Evolutionary conservation across 192 early-diverging fungal species (phyloP).

Genomic region (Paraglomus occultum): DNA sequence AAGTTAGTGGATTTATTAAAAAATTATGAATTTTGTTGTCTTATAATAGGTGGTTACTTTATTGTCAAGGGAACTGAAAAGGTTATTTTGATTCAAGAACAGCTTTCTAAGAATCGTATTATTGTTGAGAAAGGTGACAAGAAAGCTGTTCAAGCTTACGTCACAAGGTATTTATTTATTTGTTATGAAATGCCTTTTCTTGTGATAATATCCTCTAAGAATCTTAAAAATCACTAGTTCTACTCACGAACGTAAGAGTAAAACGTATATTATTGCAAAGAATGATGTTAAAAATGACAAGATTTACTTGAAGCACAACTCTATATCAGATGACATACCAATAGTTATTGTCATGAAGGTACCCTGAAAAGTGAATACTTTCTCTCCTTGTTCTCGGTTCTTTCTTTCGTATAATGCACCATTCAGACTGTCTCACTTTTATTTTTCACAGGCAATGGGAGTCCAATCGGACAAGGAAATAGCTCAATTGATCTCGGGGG

Average conservation of each 20-base stretch:
- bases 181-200: not conserved
- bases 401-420: no score
- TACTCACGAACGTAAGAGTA: slow-evolving; percentile 93
- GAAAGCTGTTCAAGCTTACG: slow-evolving; percentile 78
- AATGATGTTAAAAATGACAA: slow-evolving; percentile 54
- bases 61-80: slow-evolving; percentile 95
- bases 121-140: slow-evolving; percentile 88
- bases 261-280: slow-evolving; percentile 75
- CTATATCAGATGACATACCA: slow-evolving; percentile 82
- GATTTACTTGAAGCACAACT: slow-evolving; percentile 91
- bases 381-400: no score
- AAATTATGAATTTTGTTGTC: not conserved
- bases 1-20: not conserved
- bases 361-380: no score
- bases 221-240: slow-evolving; percentile 46
- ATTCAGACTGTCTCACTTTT: not conserved
- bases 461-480: slow-evolving; percentile 95
- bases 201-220: not conserved
- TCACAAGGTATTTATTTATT: slow-evolving; percentile 58
- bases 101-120: slow-evolving; percentile 98
- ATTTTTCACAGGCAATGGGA: slow-evolving; percentile 71
- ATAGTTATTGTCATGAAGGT: slow-evolving; percentile 85
- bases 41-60: slow-evolving; percentile 81
- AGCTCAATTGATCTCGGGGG: slow-evolving; percentile 86
- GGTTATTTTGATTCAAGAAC: slow-evolving; percentile 97